Evolutionary conservation across 2,329 filamentous ascomycete species (phyloP), one percentile per base, ranked within the genome.

Genomic region (Pseudopithomyces maydicus): DNA sequence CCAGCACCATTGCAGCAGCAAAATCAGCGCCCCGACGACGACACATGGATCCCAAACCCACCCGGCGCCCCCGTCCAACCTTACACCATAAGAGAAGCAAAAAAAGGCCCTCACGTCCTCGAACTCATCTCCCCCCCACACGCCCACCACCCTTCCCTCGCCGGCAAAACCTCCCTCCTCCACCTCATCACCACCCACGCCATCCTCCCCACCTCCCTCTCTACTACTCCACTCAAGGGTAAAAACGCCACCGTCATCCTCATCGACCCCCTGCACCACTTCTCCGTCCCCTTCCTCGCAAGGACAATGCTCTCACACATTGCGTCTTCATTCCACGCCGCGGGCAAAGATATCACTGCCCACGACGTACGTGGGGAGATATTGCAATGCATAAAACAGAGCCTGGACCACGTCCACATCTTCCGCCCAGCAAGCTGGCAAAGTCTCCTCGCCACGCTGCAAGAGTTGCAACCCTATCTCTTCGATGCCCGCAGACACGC

Each of bases 91-190:
- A 20, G 17, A 50, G 41, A 48, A 61, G 26, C 36, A 57, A 52
- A 49, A 58, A 41, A n/a, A 51, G 41, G 12, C 12, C 15, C 38
- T 55, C 61, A 65, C n/a, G 54, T 72, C 5, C 62, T 88, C 49
- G 85, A 88, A 66, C 75, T 88, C 44, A 78, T 81, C 19, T 84
- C 84, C 49, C 72, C 77, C 35, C 74, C 75, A 46, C 26, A 59
- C 32, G 55, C 12, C 75, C 57, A 70, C 50, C 67, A 72, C 42
- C 59, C 66, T 10, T 70, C 84, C 3, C 80, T 79, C 23, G 75
- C 79, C 11, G 86, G 86, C 10, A 88, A 87, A 71, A 84, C 85
- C 1, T 81, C 84, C 35, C 68, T 89, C 0, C 74, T 88, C 35
- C 86, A 88, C 72, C 79, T 84, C 57, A 71, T 88, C 39, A 78